Base-by-base conservation (phyloP, 192 early-diverging fungal genomes). In the Rhizoclosmatium globosum region DNA sequence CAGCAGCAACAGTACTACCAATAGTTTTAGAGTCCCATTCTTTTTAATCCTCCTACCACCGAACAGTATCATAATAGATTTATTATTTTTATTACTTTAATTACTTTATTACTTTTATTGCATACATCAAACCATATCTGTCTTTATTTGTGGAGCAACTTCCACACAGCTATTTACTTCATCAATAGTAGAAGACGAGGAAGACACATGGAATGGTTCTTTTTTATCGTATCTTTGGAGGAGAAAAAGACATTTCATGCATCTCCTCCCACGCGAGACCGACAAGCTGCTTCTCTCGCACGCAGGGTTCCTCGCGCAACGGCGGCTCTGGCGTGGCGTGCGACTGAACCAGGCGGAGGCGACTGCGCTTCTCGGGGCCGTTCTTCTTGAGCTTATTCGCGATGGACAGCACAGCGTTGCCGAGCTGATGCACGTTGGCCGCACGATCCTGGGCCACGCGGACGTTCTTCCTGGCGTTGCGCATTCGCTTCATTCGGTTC, bases 231-330 rank as follows among this genome's bases (percentile, higher is more conserved):
- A 31, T 31, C 31, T 31, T 31, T 31, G 31, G 31, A 31, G 31
- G 0, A 31, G 31, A 31, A 31, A 31, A 31, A 31, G 31, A 31
- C 31, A 31, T 31, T 31, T 31, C 0, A 89, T 89, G 88, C 84
- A 79, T 77, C 87, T 99, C 31, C 85, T 96, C 46, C 95, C 97
- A 23, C 92, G 95, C 57, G 96, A 99, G 80, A 76, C 97, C 7
- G 97, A 99, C 90, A 98, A 97, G 80, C 90, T 99, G n/a, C 47
- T 92, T 13, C 90, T 99, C 9, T 87, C 91, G 77, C 95, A 98
- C 83, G 60, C 94, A 43, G 97, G 96, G 39, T 85, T 71, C 64
- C 84, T 99, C 46, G 97, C 97, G 15, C 97, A 99, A 78, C 92
- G 92, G 74, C 90, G 97, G 21, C 89, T 98, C 3, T 93, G 95